Evolutionary conservation across 805 yeast genomes (phyloP).

Genomic region (Diddensiella santjacobensis): DNA sequence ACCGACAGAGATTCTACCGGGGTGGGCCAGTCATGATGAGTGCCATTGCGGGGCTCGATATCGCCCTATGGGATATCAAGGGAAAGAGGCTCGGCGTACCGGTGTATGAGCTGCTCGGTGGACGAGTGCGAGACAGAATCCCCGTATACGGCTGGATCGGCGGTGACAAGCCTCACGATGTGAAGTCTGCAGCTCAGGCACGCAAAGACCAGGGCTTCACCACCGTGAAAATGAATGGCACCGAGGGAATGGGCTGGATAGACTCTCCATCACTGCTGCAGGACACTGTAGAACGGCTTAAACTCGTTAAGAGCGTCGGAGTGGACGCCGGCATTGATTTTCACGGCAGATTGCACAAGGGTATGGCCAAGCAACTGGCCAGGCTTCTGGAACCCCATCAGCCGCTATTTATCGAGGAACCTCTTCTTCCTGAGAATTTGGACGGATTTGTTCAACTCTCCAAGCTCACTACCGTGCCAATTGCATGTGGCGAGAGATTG

Average conservation of each 20-base stretch:
- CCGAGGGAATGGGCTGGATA: slow-evolving; percentile 29
- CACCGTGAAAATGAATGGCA: slow-evolving; percentile 34
- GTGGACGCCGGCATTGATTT: slow-evolving; percentile 32
- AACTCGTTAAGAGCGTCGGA: slow-evolving; percentile 26
- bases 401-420: slow-evolving; percentile 33
- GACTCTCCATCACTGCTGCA: slow-evolving; percentile 28
- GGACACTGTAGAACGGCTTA: slow-evolving; percentile 29
- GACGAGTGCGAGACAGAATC: slow-evolving; percentile 30
- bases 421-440: slow-evolving; percentile 28
- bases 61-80: slow-evolving; percentile 35
- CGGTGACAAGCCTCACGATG: slow-evolving; percentile 27
- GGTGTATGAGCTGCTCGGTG: slow-evolving; percentile 31
- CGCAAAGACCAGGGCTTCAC: slow-evolving; percentile 33
- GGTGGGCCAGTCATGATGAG: slow-evolving; percentile 35
- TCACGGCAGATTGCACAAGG: slow-evolving; percentile 33
- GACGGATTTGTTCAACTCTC: slow-evolving; percentile 26
- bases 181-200: slow-evolving; percentile 27
- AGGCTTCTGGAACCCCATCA: slow-evolving; percentile 26
- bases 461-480: slow-evolving; percentile 27
- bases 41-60: slow-evolving; percentile 33
- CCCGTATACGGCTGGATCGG: slow-evolving; percentile 35
- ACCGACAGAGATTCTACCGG: slow-evolving; percentile 33
- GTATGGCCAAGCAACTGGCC: slow-evolving; percentile 33
- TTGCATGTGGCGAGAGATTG: slow-evolving; percentile 31
- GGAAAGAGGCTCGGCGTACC: slow-evolving; percentile 33